Conservation (phyloP, 257 asterid genomes). For the Voacanga thouarsii region DNA sequence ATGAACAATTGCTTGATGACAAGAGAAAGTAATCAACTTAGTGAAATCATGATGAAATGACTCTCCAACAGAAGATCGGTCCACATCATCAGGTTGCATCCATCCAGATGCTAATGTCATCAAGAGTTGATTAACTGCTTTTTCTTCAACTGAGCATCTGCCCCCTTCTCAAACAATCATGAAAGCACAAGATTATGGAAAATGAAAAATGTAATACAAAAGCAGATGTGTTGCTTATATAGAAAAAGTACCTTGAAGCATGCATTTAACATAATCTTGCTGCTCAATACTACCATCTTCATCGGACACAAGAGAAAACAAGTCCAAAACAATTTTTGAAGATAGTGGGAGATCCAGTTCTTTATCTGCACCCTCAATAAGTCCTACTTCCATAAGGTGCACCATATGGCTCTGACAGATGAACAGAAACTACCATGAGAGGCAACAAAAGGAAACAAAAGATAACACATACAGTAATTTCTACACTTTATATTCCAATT, state of each 20-base stretch:
- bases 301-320: constrained; percentile 45
- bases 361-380: constrained; percentile 60
- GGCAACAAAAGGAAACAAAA: background rate
- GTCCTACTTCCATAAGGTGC: constrained; percentile 68
- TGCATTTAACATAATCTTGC: constrained; percentile 59
- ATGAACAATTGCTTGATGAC: constrained; percentile 87
- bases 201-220: background rate
- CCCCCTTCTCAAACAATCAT: constrained; percentile 45
- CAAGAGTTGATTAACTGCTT: constrained; percentile 54
- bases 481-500: background rate
- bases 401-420: constrained; percentile 54
- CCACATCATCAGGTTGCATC: constrained; percentile 47
- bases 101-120: constrained; percentile 57
- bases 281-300: constrained; percentile 44
- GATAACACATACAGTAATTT: background rate
- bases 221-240: background rate
- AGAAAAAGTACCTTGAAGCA: constrained; percentile 63
- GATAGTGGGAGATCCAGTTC: constrained; percentile 55
- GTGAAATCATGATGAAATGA: constrained; percentile 40
- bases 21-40: constrained; percentile 45
- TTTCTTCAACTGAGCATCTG: constrained; percentile 66
- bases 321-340: constrained; percentile 36
- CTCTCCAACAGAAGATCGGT: constrained; percentile 33
- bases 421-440: constrained; percentile 19
- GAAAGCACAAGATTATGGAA: background rate